Evolutionary conservation across 1,139 yeast genomes (phyloP).

Genomic region (Kazachstania sp.): DNA sequence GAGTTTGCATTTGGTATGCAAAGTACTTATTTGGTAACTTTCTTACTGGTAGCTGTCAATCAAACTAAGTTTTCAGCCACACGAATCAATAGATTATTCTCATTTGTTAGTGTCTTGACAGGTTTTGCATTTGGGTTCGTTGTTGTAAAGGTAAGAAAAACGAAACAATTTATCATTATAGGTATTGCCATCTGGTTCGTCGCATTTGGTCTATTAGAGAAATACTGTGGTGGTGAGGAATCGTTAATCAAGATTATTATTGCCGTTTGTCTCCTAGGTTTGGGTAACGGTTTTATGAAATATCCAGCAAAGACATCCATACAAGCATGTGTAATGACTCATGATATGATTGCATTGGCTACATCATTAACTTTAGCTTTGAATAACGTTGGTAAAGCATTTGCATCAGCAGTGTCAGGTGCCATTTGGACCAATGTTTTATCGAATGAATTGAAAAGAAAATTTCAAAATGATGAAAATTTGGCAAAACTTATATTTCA

Average conservation of each 20-base stretch:
- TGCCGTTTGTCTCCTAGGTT: conserved; percentile 52
- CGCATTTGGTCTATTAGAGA: conserved; percentile 47
- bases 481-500: conserved; percentile 41
- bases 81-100: conserved; percentile 51
- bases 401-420: conserved; percentile 38
- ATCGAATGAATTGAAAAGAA: conserved; percentile 19
- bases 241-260: conserved; percentile 51
- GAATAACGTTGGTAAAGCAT: conserved; percentile 47
- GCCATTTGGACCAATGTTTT: conserved; percentile 49
- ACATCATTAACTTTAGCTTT: conserved; percentile 46
- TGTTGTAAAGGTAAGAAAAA: conserved; percentile 45
- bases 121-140: conserved; percentile 23
- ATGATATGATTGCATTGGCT: conserved; percentile 50
- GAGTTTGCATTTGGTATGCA: conserved; percentile 58
- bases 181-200: conserved; percentile 48
- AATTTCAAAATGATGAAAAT: conserved; percentile 19
- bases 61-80: conserved; percentile 51
- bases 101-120: conserved; percentile 47
- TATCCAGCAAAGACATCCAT: conserved; percentile 56
- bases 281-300: conserved; percentile 65
- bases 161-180: conserved; percentile 49
- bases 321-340: conserved; percentile 45
- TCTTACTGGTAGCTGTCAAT: conserved; percentile 49
- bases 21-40: conserved; percentile 56
- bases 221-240: conserved; percentile 40